phyloP scores from a whole-genome alignment of 1,284 basidiomycete genomes.

The Malassezia sympodialis region DNA sequence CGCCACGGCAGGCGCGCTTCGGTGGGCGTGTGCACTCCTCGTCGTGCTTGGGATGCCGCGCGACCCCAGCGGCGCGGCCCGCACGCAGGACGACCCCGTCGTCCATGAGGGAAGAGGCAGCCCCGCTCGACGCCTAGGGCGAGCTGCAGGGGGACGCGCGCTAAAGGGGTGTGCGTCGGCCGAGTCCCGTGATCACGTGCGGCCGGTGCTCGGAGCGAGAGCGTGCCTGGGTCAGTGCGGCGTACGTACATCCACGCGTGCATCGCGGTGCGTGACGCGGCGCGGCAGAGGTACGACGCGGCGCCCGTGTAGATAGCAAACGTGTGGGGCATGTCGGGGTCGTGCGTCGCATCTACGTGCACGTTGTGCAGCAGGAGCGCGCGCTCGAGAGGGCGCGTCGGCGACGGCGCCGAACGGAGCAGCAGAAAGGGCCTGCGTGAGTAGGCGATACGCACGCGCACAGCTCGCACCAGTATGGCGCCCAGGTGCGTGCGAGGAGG shows the following conservation, averaged over 20 bases:
- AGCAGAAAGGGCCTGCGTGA: constrained; percentile 5
- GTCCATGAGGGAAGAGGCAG: not conserved
- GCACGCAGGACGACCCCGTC: not conserved
- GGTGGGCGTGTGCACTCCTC: not conserved
- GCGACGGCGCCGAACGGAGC: not conserved
- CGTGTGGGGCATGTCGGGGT: not conserved
- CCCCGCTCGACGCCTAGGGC: not conserved
- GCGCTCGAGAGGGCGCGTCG: not conserved
- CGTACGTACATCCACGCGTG: constrained; percentile 3
- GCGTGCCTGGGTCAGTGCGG: not conserved
- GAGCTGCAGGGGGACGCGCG: constrained; percentile 2
- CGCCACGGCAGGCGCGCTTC: not conserved
- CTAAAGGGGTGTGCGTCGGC: constrained; percentile 12
- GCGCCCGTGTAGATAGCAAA: constrained; percentile 7
- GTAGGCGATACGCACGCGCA: constrained; percentile 1
- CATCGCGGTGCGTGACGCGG: not conserved
- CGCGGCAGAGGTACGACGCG: constrained; percentile 4
- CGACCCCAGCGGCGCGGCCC: constrained; percentile 5
- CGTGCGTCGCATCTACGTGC: not conserved
- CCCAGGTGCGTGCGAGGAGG: not conserved
- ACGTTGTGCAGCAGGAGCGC: constrained; percentile 3
- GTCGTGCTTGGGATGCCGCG: not conserved
- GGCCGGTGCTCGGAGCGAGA: not conserved
- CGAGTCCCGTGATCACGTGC: not conserved
- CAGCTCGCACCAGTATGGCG: constrained; percentile 4